phyloP scores from a whole-genome alignment of 1,139 yeast genomes.

The Diutina sp. region DNA sequence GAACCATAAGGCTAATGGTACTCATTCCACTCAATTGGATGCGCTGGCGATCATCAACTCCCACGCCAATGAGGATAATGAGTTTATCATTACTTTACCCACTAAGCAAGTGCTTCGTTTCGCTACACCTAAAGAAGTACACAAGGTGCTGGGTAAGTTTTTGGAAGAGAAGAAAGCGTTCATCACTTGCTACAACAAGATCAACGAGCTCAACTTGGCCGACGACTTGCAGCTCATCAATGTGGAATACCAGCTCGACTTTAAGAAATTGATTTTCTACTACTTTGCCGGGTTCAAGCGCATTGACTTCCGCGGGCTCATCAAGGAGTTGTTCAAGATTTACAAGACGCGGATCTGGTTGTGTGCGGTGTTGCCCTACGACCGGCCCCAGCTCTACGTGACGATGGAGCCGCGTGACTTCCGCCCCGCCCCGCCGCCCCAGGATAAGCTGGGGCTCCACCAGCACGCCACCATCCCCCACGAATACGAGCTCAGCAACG shows the following conservation, averaged over 20 bases:
- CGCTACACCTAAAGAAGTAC: constrained; percentile 36
- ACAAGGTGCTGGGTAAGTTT: constrained; percentile 30
- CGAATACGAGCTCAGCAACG: constrained; percentile 30
- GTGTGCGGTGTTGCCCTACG: constrained; percentile 51
- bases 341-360: constrained; percentile 97
- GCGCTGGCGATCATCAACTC: constrained; percentile 28
- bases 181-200: constrained; percentile 30
- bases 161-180: constrained; percentile 36
- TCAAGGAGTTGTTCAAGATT: constrained; percentile 81
- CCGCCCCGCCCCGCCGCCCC: background rate
- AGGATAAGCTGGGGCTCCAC: background rate
- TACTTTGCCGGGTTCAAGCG: constrained; percentile 67
- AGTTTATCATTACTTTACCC: constrained; percentile 33
- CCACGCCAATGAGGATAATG: constrained; percentile 31
- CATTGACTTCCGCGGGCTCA: constrained; percentile 85
- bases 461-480: constrained; percentile 14
- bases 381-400: constrained; percentile 7
- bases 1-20: constrained; percentile 19
- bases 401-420: background rate
- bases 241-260: constrained; percentile 93
- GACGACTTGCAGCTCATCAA: constrained; percentile 25
- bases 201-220: constrained; percentile 28
- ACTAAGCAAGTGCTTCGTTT: constrained; percentile 36
- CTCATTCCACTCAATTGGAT: constrained; percentile 24
- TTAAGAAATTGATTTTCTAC: constrained; percentile 85